These are phyloP conservation scores for Tephrocybe rancida DNA, from an alignment of 768 basidiomycete species.

Conservation along the genomic window DNA sequence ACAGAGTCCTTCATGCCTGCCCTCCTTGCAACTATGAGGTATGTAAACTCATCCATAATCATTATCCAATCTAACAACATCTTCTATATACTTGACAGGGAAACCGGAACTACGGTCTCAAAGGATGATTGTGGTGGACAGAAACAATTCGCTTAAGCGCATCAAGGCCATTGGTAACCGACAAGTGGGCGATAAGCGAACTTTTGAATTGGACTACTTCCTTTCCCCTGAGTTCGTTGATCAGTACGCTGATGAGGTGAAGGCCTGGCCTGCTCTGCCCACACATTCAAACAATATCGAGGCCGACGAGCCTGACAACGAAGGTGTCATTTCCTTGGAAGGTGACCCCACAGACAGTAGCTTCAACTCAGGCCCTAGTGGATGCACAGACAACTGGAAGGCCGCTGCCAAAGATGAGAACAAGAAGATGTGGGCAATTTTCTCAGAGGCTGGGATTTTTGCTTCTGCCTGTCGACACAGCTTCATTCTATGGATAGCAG, in stretches of 20 bases:
- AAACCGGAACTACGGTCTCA: slow-evolving; percentile 27
- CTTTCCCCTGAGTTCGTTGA: slow-evolving; percentile 27
- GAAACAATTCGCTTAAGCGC: slow-evolving; percentile 34
- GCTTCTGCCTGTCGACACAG: slow-evolving; percentile 35
- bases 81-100: slow-evolving; percentile 23
- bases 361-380: background rate
- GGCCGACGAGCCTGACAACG: background rate
- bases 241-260: slow-evolving; percentile 30
- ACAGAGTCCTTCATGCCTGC: slow-evolving; percentile 35
- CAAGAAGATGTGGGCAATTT: slow-evolving; percentile 36
- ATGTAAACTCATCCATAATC: too few relatives aligned
- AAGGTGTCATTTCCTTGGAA: too few relatives aligned
- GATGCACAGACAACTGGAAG: slow-evolving; percentile 34
- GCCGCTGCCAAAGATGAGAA: slow-evolving; percentile 25
- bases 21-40: slow-evolving; percentile 38
- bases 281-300: background rate
- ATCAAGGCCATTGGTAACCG: slow-evolving; percentile 22
- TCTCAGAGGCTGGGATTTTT: slow-evolving; percentile 40
- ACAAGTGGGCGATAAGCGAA: slow-evolving; percentile 17
- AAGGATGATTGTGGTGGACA: slow-evolving; percentile 30
- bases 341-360: slow-evolving; percentile 10
- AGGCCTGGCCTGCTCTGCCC: too few relatives aligned
- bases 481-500: slow-evolving; percentile 26
- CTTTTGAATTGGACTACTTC: slow-evolving; percentile 26
- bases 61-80: background rate